Evolutionary conservation across 495 filamentous ascomycete genomes (phyloP).

Genomic region (Annulohypoxylon maeteangense): DNA sequence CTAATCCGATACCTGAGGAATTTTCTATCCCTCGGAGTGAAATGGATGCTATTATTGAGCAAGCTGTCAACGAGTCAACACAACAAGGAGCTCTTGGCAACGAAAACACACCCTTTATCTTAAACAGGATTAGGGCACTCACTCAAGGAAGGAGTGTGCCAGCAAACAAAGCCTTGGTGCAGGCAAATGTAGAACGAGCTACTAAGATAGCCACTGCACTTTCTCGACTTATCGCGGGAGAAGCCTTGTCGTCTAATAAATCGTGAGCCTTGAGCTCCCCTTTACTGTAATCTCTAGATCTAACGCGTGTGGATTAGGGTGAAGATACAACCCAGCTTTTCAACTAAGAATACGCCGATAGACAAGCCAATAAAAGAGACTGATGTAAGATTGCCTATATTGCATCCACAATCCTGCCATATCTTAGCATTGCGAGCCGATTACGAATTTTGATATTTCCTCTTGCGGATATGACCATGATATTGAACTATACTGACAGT

Average conservation of each 20-base stretch:
- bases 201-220: conserved; percentile 83
- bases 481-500: conserved; percentile 32
- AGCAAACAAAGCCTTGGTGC: conserved; percentile 81
- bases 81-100: conserved; percentile 75
- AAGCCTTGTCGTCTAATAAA: conserved; percentile 26
- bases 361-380: conserved; percentile 19
- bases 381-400: conserved; percentile 39
- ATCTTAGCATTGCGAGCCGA: neutral
- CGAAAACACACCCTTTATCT: conserved; percentile 88
- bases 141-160: conserved; percentile 75
- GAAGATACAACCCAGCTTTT: conserved; percentile 17
- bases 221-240: conserved; percentile 61
- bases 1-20: conserved; percentile 84
- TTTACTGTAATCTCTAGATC: conserved; percentile 12
- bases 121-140: conserved; percentile 81
- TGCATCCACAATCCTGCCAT: conserved; percentile 4
- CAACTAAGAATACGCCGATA: conserved; percentile 25
- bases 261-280: conserved; percentile 43
- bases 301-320: conserved; percentile 41
- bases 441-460: neutral
- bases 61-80: conserved; percentile 77
- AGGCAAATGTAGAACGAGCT: conserved; percentile 81
- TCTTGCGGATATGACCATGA: neutral
- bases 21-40: conserved; percentile 74
- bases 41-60: conserved; percentile 78